Base-by-base conservation (phyloP, 768 basidiomycete species). In the Naganishia kalamii region DNA sequence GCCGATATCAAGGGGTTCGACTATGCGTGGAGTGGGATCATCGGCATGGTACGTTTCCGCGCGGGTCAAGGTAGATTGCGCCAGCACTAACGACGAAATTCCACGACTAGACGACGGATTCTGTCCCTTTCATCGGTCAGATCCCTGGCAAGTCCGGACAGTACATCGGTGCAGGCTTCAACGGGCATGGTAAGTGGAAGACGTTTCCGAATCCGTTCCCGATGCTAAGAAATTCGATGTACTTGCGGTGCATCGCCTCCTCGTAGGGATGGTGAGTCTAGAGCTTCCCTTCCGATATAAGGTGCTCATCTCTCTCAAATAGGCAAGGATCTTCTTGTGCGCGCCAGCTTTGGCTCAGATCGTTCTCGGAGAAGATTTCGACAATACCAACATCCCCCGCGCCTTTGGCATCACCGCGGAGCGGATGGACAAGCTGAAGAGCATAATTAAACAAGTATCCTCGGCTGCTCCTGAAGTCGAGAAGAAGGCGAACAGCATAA, bases 241-340 rank as follows among this genome's bases (percentile, higher is more conserved):
- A 46, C 12, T 23, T n/a, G 25, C 3, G 37, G n/a, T n/a, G n/a
- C n/a, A n/a, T n/a, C n/a, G n/a, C n/a, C n/a, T n/a, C n/a, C n/a
- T n/a, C n/a, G n/a, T n/a, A n/a, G n/a, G n/a, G n/a, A n/a, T n/a
- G n/a, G n/a, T n/a, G n/a, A n/a, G n/a, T n/a, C n/a, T n/a, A n/a
- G n/a, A n/a, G n/a, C n/a, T n/a, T n/a, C n/a, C n/a, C n/a, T n/a
- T n/a, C 29, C 33, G 51, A 40, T 40, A 17, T 40, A 40, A n/a
- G 11, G 25, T 3, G 27, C 48, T 30, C 32, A 15, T 30, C 25
- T 49, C 48, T 25, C 7, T 7, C 23, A 41, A 40, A 10, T 70
- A 72, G 74, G 74, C 74, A 23, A 62, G 74, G 3, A 75, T 75
- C 65, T 73, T 73, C 66, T 62, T 66, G 23, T 75, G 74, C 62